phyloP scores from a whole-genome alignment of 1,284 basidiomycete genomes.

The Melampsora occidentalis region DNA sequence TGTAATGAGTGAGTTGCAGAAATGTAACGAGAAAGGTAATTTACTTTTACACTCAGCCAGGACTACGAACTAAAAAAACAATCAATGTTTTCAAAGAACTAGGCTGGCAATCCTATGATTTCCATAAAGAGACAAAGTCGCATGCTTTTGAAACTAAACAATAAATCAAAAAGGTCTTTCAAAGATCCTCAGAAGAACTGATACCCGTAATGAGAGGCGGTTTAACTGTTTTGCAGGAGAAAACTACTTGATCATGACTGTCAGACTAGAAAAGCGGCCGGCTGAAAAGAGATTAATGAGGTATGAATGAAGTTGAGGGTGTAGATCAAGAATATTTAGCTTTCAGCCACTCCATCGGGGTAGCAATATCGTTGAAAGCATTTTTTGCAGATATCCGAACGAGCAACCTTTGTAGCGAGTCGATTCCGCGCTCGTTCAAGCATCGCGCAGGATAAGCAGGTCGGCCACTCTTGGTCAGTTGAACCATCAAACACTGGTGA shows the following conservation, averaged over 20 bases:
- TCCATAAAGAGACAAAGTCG: too few species aligned
- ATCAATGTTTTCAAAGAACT: not conserved
- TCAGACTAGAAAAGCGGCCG: too few species aligned
- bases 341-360: not conserved
- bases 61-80: not conserved
- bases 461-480: constrained; percentile 52
- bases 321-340: not conserved
- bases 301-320: not conserved
- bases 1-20: too few species aligned
- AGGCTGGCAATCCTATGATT: too few species aligned
- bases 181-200: not conserved
- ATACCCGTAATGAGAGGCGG: not conserved
- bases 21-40: not conserved
- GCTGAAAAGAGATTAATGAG: too few species aligned
- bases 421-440: constrained; percentile 24
- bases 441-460: constrained; percentile 56
- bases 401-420: not conserved
- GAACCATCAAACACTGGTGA: constrained; percentile 52
- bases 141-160: too few species aligned
- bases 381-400: not conserved
- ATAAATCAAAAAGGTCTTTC: not conserved
- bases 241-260: too few species aligned
- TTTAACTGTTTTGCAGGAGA: too few species aligned
- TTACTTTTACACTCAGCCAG: not conserved
- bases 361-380: constrained; percentile 28